Conservation (phyloP, 805 yeast species). For the Saccharomycopsis olivae region DNA sequence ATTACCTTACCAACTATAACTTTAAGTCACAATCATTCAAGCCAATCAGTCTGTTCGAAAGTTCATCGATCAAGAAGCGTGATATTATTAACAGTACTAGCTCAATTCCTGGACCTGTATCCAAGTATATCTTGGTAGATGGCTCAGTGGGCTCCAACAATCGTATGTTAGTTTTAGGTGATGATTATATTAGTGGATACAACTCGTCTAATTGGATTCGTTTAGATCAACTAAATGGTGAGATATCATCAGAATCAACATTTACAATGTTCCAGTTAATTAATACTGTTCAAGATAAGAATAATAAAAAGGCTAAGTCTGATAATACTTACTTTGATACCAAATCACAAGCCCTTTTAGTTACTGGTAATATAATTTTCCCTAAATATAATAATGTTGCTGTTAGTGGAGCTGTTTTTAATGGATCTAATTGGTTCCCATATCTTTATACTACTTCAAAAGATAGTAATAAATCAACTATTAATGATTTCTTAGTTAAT, state of each 20-base stretch:
- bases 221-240: constrained; percentile 11
- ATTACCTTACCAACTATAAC: constrained; percentile 44
- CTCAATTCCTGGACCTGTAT: constrained; percentile 28
- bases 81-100: constrained; percentile 22
- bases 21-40: constrained; percentile 30
- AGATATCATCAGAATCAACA: constrained; percentile 7
- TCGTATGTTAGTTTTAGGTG: constrained; percentile 29
- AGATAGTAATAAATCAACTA: constrained; percentile 19
- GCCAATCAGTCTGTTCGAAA: constrained; percentile 18
- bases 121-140: constrained; percentile 38
- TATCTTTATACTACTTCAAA: constrained; percentile 35
- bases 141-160: constrained; percentile 18
- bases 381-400: constrained; percentile 44
- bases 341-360: constrained; percentile 36
- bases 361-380: constrained; percentile 47
- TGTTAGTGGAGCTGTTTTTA: constrained; percentile 41
- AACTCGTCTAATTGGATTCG: constrained; percentile 15
- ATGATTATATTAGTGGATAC: constrained; percentile 26
- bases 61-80: constrained; percentile 6
- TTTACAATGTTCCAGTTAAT: constrained; percentile 21
- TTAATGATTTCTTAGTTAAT: constrained; percentile 27
- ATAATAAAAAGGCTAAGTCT: constrained; percentile 21
- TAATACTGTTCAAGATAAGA: constrained; percentile 22
- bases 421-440: constrained; percentile 63
- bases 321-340: constrained; percentile 28